Conservation (phyloP, 2,329 filamentous ascomycete species). For the Alternaria triticina region DNA sequence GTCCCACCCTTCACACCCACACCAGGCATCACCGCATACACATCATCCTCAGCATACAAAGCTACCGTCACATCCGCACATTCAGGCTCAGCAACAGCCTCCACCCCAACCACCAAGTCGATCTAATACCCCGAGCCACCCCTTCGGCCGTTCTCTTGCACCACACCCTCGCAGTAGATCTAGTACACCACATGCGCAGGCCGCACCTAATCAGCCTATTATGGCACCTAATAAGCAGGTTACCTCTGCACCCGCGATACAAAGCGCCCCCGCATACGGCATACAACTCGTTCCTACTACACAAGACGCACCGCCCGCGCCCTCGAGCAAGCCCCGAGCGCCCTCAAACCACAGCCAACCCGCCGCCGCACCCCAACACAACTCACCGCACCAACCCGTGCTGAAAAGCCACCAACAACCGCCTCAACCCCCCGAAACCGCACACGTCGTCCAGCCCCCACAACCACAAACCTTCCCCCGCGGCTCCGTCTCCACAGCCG, state of each 20-base stretch:
- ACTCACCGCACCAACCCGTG: slow-evolving; percentile 20
- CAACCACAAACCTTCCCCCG: slow-evolving; percentile 4
- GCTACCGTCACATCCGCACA: slow-evolving; percentile 21
- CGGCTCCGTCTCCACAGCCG: slow-evolving; percentile 13
- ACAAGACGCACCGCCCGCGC: slow-evolving; percentile 14
- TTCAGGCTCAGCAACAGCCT: slow-evolving; percentile 25
- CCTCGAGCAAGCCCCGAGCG: slow-evolving; percentile 8
- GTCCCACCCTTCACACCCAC: slow-evolving; percentile 6
- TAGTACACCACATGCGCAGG: slow-evolving; percentile 35
- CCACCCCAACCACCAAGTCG: slow-evolving; percentile 28
- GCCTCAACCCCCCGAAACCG: slow-evolving; percentile 15
- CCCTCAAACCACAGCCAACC: slow-evolving; percentile 14
- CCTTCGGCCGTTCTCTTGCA: slow-evolving; percentile 30
- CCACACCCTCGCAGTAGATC: slow-evolving; percentile 38
- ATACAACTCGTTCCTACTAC: slow-evolving; percentile 24
- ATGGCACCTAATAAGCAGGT: slow-evolving; percentile 17
- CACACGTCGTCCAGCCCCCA: slow-evolving; percentile 7
- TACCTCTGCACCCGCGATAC: slow-evolving; percentile 18
- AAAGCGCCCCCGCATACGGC: slow-evolving; percentile 23
- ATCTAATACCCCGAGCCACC: slow-evolving; percentile 31
- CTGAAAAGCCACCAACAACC: slow-evolving; percentile 32
- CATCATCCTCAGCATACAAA: slow-evolving; percentile 16
- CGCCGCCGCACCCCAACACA: slow-evolving; percentile 11
- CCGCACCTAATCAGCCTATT: slow-evolving; percentile 21
- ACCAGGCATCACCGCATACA: slow-evolving; percentile 11